A percentile compares a stretch with the other conserved stretches of the same genome.
phyloP scores from a whole-genome alignment of 805 yeast genomes.

The Sugiyamaella qingdaonensis region DNA sequence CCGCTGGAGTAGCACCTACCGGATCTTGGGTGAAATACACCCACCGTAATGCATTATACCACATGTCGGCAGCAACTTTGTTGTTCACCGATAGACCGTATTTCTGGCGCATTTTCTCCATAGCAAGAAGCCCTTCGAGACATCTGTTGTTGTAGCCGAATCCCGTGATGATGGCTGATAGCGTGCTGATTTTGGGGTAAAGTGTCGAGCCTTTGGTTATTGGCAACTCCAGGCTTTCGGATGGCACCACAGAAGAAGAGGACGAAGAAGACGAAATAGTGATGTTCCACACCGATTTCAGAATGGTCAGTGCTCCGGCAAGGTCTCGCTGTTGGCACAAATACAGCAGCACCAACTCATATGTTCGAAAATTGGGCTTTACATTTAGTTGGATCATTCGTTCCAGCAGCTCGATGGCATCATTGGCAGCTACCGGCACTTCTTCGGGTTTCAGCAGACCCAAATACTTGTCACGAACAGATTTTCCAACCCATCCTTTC shows the following conservation, averaged over 20 bases:
- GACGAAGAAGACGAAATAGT: background rate
- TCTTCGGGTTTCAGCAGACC: constrained; percentile 5
- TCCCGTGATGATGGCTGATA: constrained; percentile 25
- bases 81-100: constrained; percentile 20
- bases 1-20: constrained; percentile 6
- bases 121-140: constrained; percentile 23
- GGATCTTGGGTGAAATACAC: constrained; percentile 9
- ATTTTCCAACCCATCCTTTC: constrained; percentile 18
- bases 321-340: constrained; percentile 29
- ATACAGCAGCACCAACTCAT: constrained; percentile 30
- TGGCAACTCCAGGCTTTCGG: background rate
- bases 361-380: constrained; percentile 31
- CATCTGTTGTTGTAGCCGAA: constrained; percentile 25
- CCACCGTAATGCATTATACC: constrained; percentile 27
- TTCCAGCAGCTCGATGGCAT: constrained; percentile 23
- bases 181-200: constrained; percentile 22
- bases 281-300: constrained; percentile 30
- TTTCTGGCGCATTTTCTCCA: constrained; percentile 12
- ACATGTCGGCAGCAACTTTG: constrained; percentile 18
- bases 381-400: constrained; percentile 29
- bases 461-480: background rate
- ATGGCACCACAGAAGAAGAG: background rate
- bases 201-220: constrained; percentile 14
- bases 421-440: constrained; percentile 18
- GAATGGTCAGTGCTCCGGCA: constrained; percentile 20